A percentile compares a stretch with the other conserved stretches of the same genome.
phyloP scores from a whole-genome alignment of 768 basidiomycete genomes.

The Wakefieldia striispora region DNA sequence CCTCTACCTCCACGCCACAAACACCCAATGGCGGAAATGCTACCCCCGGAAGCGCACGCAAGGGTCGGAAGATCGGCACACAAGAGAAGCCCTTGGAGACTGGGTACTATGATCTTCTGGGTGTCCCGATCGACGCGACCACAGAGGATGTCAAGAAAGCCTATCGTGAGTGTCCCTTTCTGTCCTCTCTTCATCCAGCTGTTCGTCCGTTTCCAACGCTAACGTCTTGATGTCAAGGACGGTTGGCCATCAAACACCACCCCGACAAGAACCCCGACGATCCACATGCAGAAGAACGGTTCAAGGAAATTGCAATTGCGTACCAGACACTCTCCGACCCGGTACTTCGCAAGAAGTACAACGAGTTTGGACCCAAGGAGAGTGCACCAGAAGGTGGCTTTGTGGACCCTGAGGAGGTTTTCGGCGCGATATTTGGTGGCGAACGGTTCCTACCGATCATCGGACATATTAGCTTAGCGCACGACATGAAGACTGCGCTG shows the following conservation, averaged over 20 bases:
- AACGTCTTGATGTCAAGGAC: conserved; percentile 41
- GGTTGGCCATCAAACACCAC: conserved; percentile 86
- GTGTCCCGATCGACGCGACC: conserved; percentile 70
- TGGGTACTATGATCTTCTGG: conserved; percentile 86
- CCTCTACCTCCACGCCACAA: conserved; percentile 12
- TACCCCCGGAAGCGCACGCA: conserved; percentile 29
- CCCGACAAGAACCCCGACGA: conserved; percentile 93
- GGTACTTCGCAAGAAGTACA: conserved; percentile 76
- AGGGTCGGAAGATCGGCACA: conserved; percentile 80
- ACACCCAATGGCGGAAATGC: conserved; percentile 21
- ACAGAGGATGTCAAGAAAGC: conserved; percentile 89
- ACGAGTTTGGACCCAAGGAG: conserved; percentile 87
- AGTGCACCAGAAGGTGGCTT: conserved; percentile 80
- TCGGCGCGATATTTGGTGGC: conserved; percentile 85
- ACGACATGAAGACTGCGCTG: conserved; percentile 90
- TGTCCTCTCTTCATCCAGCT: background rate
- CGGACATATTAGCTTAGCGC: conserved; percentile 81
- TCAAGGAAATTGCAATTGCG: conserved; percentile 88
- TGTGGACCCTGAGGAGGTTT: conserved; percentile 82
- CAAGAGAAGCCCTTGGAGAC: conserved; percentile 87
- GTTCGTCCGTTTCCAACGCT: background rate
- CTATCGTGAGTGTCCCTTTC: conserved; percentile 54
- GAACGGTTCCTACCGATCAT: conserved; percentile 85
- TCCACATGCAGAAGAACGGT: conserved; percentile 80
- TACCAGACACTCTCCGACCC: conserved; percentile 85